Base-by-base conservation (phyloP, 768 basidiomycete genomes). In the Symmetrospora coprosmae region DNA sequence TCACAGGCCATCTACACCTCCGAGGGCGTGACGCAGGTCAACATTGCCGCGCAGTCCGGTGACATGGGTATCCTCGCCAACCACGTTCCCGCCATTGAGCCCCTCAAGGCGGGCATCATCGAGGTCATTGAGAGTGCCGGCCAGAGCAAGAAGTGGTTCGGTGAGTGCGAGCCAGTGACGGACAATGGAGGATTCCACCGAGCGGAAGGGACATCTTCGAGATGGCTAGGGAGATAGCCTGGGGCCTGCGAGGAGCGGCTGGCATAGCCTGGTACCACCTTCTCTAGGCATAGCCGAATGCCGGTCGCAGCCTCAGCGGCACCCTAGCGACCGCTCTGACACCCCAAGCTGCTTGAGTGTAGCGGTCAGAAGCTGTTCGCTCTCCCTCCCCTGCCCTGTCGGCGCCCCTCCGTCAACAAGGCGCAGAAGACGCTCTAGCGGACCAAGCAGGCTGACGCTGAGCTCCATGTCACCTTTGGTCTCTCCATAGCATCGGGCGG, bases 21-120 rank as follows among this genome's bases (percentile, higher is more conserved):
- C 23, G 74, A 81, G 68, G 91, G 91, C 73, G 92, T 96, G 61
- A 81, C 86, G 21, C 92, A 97, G 74, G 92, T 99, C 67, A 96
- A 96, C 76, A 76, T 96, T 68, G 77, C 90, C 34, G 94, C 90
- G 38, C 87, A 83, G 56, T 83, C 87, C 2, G 94, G 94, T 70
- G 91, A 96, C 75, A 96, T 97, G 90, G 94, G 94, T 78, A 87
- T 99, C 58, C 83, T 99, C 63, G 88, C 92, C 68, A 94, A 92
- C 79, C 94, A 99, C 75, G 90, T 96, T 56, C 85, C 94, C 30
- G 86, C 89, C n/a, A 85, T 97, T 61, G 94, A 99, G 74, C 79
- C 92, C 47, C 79, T 99, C 55, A 86, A 87, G 71, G 85, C 94
- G 39, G 94, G 94, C 72, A 78, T 97, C 60, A 78, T 99, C 52